Evolutionary conservation across 192 early-diverging fungal genomes (phyloP).

Genomic region (Umbelopsis isabellina): DNA sequence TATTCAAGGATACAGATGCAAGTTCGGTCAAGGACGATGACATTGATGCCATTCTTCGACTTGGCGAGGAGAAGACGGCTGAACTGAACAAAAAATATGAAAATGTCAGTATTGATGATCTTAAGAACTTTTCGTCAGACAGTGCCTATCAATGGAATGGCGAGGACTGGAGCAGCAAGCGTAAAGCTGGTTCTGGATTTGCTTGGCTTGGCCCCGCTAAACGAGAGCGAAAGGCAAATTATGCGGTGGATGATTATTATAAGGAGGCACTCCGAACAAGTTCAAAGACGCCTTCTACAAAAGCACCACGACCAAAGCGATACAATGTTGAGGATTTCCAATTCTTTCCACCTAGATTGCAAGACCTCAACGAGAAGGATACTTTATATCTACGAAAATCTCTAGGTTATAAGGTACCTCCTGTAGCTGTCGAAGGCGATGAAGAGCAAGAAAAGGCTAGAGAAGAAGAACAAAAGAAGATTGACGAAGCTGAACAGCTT

Average conservation of each 20-base stretch:
- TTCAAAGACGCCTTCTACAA: conserved; percentile 56
- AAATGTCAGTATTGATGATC: conserved; percentile 89
- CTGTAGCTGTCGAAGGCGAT: conserved; percentile 45
- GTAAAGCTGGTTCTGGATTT: conserved; percentile 62
- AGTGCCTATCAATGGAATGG: conserved; percentile 96
- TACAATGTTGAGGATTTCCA: conserved; percentile 84
- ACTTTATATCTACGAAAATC: conserved; percentile 70
- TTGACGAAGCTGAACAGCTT: conserved; percentile 86
- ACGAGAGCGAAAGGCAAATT: conserved; percentile 91
- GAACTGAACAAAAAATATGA: conserved; percentile 91
- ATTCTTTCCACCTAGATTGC: conserved; percentile 83
- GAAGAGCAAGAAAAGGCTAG: conserved; percentile 59
- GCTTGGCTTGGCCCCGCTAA: conserved; percentile 95
- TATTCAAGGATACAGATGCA: conserved; percentile 71
- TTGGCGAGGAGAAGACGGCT: conserved; percentile 85
- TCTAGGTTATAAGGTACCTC: conserved; percentile 73
- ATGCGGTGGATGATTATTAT: conserved; percentile 91
- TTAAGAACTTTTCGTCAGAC: conserved; percentile 86
- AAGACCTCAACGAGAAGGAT: conserved; percentile 84
- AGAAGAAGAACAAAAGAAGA: conserved; percentile 78
- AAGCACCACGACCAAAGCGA: conserved; percentile 68
- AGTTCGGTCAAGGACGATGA: conserved; percentile 77
- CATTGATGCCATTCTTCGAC: conserved; percentile 81
- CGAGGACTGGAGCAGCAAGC: conserved; percentile 87
- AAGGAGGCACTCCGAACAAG: conserved; percentile 79